Evolutionary conservation across 768 basidiomycete genomes (phyloP).

Genomic region (Boletus coccyginus): DNA sequence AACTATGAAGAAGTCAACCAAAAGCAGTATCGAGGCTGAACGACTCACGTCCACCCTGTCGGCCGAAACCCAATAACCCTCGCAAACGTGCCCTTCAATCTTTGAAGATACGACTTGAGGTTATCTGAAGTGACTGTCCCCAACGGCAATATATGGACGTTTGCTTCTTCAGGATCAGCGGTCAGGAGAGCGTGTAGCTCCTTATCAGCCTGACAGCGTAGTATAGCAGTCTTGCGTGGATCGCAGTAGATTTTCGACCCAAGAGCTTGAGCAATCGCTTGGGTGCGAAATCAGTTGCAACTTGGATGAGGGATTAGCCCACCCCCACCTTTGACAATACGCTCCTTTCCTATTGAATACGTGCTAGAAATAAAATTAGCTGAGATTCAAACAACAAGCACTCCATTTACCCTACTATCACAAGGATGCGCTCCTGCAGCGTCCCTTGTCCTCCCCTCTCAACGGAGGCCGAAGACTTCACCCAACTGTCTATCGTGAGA

Average conservation of each 20-base stretch:
- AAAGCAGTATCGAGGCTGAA: background rate
- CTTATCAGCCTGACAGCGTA: constrained; percentile 81
- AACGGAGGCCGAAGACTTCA: constrained; percentile 31
- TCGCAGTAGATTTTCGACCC: constrained; percentile 88
- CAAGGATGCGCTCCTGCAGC: constrained; percentile 42
- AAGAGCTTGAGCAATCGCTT: constrained; percentile 84
- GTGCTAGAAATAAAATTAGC: constrained; percentile 51
- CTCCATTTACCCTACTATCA: constrained; percentile 67
- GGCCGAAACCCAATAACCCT: constrained; percentile 83
- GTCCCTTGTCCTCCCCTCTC: constrained; percentile 35
- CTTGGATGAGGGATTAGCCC: background rate
- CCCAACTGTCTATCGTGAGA: constrained; percentile 52
- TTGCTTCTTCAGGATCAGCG: constrained; percentile 67
- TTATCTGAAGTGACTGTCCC: constrained; percentile 71
- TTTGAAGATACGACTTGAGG: constrained; percentile 72
- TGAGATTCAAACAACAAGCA: background rate
- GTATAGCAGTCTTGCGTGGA: constrained; percentile 72
- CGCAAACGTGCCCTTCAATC: constrained; percentile 67
- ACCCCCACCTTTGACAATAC: constrained; percentile 84
- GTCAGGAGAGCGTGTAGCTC: constrained; percentile 81
- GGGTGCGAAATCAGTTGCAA: background rate
- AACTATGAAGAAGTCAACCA: constrained; percentile 41
- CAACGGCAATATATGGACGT: constrained; percentile 86
- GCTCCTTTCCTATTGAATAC: constrained; percentile 97
- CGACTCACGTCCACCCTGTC: constrained; percentile 91